Evolutionary conservation across 345 rosid genomes (phyloP), one percentile per base, ranked within the genome.

Genomic region (Pugionium cornutum): DNA sequence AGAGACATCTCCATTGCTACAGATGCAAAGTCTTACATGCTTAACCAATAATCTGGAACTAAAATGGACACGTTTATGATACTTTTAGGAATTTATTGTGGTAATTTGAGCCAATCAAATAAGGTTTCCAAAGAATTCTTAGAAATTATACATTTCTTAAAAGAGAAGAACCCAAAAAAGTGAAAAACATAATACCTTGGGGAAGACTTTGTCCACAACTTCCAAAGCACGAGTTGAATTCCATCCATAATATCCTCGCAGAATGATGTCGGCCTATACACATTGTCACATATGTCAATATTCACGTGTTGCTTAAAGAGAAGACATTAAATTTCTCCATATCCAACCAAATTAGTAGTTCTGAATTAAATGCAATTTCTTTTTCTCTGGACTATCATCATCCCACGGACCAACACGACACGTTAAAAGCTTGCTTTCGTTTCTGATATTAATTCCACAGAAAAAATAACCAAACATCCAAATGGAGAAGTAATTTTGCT

Each of bases 161-260:
- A 29, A 31, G 27, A 37, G 34, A 57, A 67, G 3, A 43, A 58
- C 28, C 37, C 10, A 30, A 46, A 35, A 1, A 6, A 31, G 1
- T 3, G 44, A 35, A 53, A 4, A 41, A 2, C 18, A 18, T 18
- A 47, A 49, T 75, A 92, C 99, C 94, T 87, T 91, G 6, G 98
- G 98, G 49, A 95, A 91, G 9, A 91, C 79, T 75, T 81, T 78
- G 77, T 91, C 89, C 3, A 95, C 83, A 63, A 86, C 88, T 71
- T 85, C 70, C 47, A 91, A n/a, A 36, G 98, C 97, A 36, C 96
- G 99, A 56, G 84, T 68, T 2, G 99, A 88, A 72, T 94, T 94
- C 97, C 99, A 91, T 32, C 96, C 97, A 42, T 78, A 83, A 62
- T 95, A 95, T 6, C 99, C 99, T 63, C 96, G 78, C 62, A 95